phyloP scores from a whole-genome alignment of 2,329 filamentous ascomycete genomes.

The Dactylellina parvicollis region DNA sequence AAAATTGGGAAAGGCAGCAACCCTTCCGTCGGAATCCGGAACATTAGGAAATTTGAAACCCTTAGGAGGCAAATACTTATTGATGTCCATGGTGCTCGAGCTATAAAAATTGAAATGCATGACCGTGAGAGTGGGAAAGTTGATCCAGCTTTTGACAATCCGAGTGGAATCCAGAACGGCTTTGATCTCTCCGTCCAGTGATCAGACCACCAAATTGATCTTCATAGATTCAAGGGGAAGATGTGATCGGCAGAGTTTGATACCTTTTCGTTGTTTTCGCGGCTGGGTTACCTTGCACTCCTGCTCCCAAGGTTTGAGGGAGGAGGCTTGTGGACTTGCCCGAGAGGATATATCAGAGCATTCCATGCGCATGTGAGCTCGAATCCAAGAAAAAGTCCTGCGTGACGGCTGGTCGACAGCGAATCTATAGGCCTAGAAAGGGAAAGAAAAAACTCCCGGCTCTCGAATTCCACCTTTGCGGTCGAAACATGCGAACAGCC shows the following conservation, averaged over 20 bases:
- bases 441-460: neutral
- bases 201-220: constrained; percentile 30
- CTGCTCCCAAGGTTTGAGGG: constrained; percentile 33
- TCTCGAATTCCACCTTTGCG: neutral
- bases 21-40: neutral
- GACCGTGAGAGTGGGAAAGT: neutral
- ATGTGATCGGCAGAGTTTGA: constrained; percentile 35
- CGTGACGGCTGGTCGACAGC: no score
- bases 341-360: neutral
- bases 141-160: neutral
- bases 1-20: no score
- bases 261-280: constrained; percentile 36
- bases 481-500: constrained; percentile 12
- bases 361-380: no score
- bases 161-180: neutral
- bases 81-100: neutral
- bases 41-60: neutral
- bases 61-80: neutral
- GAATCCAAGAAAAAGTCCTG: no score
- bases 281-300: neutral
- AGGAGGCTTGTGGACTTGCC: neutral
- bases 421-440: no score
- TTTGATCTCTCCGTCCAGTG: neutral
- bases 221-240: constrained; percentile 19
- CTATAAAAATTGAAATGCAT: constrained; percentile 7